These are phyloP conservation scores for Leccinum obscurum DNA, from an alignment of 768 basidiomycete genomes.

Conservation along the genomic window DNA sequence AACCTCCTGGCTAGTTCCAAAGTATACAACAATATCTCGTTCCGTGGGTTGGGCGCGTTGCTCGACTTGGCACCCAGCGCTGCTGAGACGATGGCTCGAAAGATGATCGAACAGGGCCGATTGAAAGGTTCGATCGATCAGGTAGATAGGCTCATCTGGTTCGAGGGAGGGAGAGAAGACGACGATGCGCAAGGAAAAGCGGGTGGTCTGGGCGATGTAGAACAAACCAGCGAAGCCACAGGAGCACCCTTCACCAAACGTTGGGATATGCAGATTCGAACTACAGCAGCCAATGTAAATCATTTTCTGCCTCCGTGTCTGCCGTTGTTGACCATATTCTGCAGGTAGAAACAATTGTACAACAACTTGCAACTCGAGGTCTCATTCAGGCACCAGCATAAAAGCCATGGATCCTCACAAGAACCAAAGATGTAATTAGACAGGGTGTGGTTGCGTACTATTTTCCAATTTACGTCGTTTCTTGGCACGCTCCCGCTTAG, in stretches of 20 bases:
- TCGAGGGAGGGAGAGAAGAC: slow-evolving; percentile 83
- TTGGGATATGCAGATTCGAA: slow-evolving; percentile 93
- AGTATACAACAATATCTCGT: slow-evolving; percentile 97
- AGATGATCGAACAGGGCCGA: slow-evolving; percentile 98
- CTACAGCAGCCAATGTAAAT: slow-evolving; percentile 79
- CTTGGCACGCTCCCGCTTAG: slow-evolving; percentile 87
- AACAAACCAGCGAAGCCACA: slow-evolving; percentile 84
- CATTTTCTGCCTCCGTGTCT: slow-evolving; percentile 18
- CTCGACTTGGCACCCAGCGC: slow-evolving; percentile 89
- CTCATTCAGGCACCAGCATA: slow-evolving; percentile 45
- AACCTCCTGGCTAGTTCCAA: slow-evolving; percentile 95
- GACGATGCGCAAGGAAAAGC: slow-evolving; percentile 94
- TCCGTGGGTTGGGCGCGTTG: slow-evolving; percentile 87
- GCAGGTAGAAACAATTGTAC: slow-evolving; percentile 86
- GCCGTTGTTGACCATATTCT: slow-evolving; percentile 3
- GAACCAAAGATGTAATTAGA: slow-evolving; percentile 29
- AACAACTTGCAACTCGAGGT: slow-evolving; percentile 72
- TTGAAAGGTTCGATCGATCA: slow-evolving; percentile 94
- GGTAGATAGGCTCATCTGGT: slow-evolving; percentile 92
- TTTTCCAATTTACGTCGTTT: slow-evolving; percentile 69
- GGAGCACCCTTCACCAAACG: slow-evolving; percentile 89
- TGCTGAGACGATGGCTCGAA: slow-evolving; percentile 95
- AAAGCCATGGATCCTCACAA: slow-evolving; percentile 15
- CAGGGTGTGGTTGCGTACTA: slow-evolving; percentile 38
- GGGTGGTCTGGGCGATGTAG: slow-evolving; percentile 85